Base-by-base conservation (phyloP, 2,329 filamentous ascomycete species). In the Neurospora crassa region DNA sequence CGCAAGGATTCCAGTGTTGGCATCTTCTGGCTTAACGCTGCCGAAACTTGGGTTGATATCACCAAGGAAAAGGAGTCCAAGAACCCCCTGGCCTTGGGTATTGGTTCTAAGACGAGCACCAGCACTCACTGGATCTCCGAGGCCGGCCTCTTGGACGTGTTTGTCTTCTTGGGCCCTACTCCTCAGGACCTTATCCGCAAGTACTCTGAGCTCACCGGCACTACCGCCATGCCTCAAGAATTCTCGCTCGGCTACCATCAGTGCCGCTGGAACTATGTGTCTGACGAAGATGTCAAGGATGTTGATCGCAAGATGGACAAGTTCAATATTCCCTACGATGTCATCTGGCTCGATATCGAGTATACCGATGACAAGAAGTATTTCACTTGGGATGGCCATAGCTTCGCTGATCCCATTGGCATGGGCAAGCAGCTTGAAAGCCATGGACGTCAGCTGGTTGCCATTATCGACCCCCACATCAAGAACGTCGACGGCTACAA, bases 271-370 rank as follows among this genome's bases (percentile, higher is more conserved):
- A 99, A 99, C 83, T 99, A 99, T 79, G 91, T 97, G 71, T 96
- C 93, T 1, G 95, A 97, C 77, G 94, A 97, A 74, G 96, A 99
- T 81, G 94, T 99, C 72, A 96, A 92, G 80, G 94, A 98, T 78
- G 95, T 99, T 59, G 94, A 98, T 79, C 90, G 92, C 75, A 97
- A 96, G 80, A 97, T 99, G 84, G 94, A 98, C 83, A 96, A 96
- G 83, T 89, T 90, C 82, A 91, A 93, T 79, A 97, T 99, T 70
- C 96, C 96, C 0, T 99, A 98, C 83, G 96, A 99, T 81, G 92
- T 98, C 74, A 99, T 99, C 77, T 99, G 96, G 96, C 89, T 99
- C 20, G 96, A 99, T 77, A 93, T 99, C 75, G 96, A 99, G 82
- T 99, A 98, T 81, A 96, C 94, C 0, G 92, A 99, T 72, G 94